Evolutionary conservation across 2,329 filamentous ascomycete species (phyloP), one percentile per base, ranked within the genome.

Genomic region (Magnaporthales sp.): DNA sequence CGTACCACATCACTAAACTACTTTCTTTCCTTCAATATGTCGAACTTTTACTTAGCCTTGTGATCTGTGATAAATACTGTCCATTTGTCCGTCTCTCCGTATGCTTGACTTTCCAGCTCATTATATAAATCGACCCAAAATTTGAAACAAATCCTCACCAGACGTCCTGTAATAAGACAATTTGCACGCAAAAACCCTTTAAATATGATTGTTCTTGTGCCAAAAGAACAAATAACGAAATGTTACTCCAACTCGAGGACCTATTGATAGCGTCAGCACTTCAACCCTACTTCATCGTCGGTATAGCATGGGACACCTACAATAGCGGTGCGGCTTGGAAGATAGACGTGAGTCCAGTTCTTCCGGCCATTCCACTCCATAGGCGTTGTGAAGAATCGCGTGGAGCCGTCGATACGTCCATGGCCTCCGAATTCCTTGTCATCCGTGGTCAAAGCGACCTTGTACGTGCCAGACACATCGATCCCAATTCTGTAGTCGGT

Each of bases 321-420:
- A 76, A 97, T 80, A 24, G 92, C 94, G 69, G 90, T 93, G 72
- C 94, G 84, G 65, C 87, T 87, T 19, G 94, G 94, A 68, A 96
- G 86, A 76, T 99, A 99, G 66, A 97, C 86, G 76, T 98, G 95
- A 63, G 92, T 87, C 81, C 92, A 97, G 78, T 98, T 98, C 80
- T 86, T 90, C 69, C 95, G 83, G 15, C 86, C 86, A 75, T 98
- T 98, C 95, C 95, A 98, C 69, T 86, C 84, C 80, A 97, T 86
- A 15, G 92, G 87, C 5, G 92, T 96, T 0, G 95, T 98, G 77
- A 97, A 97, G 82, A 95, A 98, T 38, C 92, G 84, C 2, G 92
- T 95, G n/a, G 80, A 84, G 70, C 91, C 87, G 67, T 92, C 88
- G 65, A 97, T 86, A 31, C 93, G 86, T 31, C 85, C 87, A 70